Evolutionary conservation across 345 rosid species (phyloP), one percentile per base, ranked within the genome.

Genomic region (Melaleuca quinquenervia): DNA sequence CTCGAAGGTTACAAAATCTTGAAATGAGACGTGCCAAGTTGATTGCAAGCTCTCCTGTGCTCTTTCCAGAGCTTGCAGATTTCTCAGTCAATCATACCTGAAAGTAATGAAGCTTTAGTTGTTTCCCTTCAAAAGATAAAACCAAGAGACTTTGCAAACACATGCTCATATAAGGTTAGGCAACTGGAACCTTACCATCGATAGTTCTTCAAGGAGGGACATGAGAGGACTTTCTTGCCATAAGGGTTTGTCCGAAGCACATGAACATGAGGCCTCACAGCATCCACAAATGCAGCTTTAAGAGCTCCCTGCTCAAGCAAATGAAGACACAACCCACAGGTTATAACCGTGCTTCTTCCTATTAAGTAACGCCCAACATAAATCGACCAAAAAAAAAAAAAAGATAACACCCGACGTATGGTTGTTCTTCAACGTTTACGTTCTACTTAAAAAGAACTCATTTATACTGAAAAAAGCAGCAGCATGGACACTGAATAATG

Each of bases 211-310:
- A 90, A 89, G 89, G 84, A 90, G 85, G 91, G 90, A 86, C 94
- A 87, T 45, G 94, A 92, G 85, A 96, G 93, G 87, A 96, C 94
- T 89, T 95, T 96, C 93, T 95, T 95, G 91, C 98, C 98, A 21
- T 92, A 93, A 5, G 96, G 96, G 87, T 94, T 96, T 51, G 91
- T 91, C 76, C 93, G 93, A 75, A 95, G 98, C 78, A 89, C 82
- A 26, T 93, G 92, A 86, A 91, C 82, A 55, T 90, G 90, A 48
- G 94, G 92, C 64, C 91, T 93, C 85, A 96, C 93, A 52, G 96
- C 94, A 80, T 92, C 94, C 86, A 96, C 91, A 87, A 96, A 85
- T 24, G 92, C 91, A 85, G 88, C 86, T 85, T 90, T 94, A 82
- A 90, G 86, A 87, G 87, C 85, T 90, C 98, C 98, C 98, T 96